Evolutionary conservation across 108 stramenopile genomes (phyloP), one percentile per base, ranked within the genome.

Genomic region (Fragilaria radians): DNA sequence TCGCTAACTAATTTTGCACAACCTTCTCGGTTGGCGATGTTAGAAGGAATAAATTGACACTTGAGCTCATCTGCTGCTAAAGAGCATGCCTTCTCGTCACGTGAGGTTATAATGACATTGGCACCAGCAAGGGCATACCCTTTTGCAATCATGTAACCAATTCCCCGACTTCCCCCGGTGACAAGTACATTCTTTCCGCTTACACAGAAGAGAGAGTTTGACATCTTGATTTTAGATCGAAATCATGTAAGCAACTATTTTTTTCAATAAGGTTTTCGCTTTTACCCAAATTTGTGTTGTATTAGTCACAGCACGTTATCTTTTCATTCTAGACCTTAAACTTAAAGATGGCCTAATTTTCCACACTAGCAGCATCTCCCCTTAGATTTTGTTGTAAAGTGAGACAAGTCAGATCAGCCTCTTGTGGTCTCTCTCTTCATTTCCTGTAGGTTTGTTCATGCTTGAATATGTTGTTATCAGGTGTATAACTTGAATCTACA

Each of bases 61-160:
- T 2, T 26, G 4, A 95, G 52, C 5, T 60, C 61, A 9, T 68
- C 63, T 9, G 87, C 81, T 0, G 92, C 82, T 52, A 82, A 70
- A 5, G 60, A 33, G 61, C 90, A 91, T 11, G 82, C 89, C 11
- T 82, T 78, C 57, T 78, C 80, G 42, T 87, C 83, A 2, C 95
- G 89, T 27, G 75, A 78, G 1, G 92, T 86, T 30, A 96, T 53
- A 19, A 90, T 55, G 14, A 96, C 93, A 53, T 91, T 90, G 57
- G 93, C 93, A 28, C 89, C 92, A 19, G 79, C 81, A 3, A 47
- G 28, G 5, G 67, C 74, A 73, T 90, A 91, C 1, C 83, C 80
- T 50, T 78, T 73, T 36, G 93, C 93, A 56, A 96, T 88, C 92
- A 95, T 93, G 32, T 71, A 58, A 9, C 96, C 96, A 61, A 96